phyloP scores from a whole-genome alignment of 768 basidiomycete genomes.

The Collybia nuda region DNA sequence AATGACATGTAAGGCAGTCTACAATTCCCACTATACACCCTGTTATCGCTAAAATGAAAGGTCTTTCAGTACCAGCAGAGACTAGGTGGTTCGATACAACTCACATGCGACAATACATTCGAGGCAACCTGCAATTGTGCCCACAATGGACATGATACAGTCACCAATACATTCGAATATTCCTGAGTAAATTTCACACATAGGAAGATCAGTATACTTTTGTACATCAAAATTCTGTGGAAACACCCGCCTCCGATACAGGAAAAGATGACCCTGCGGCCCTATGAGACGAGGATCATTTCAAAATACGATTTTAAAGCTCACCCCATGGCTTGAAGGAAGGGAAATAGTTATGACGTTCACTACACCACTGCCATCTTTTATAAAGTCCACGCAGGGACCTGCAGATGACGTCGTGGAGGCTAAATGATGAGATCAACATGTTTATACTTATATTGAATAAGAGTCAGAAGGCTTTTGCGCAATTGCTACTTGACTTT shows the following conservation, averaged over 20 bases:
- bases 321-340: conserved; percentile 9
- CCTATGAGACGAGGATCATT: neutral
- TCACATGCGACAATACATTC: conserved; percentile 47
- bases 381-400: neutral
- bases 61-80: neutral
- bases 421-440: too few species aligned
- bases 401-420: neutral
- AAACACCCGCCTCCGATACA: conserved; percentile 27
- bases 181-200: conserved; percentile 17
- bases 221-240: too few species aligned
- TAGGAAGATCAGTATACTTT: neutral
- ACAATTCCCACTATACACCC: conserved; percentile 35
- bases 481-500: too few species aligned
- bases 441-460: too few species aligned
- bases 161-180: conserved; percentile 45
- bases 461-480: too few species aligned
- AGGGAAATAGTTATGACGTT: neutral
- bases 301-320: neutral
- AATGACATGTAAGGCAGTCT: conserved; percentile 32
- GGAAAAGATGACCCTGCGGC: conserved; percentile 16
- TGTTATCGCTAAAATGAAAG: conserved; percentile 33
- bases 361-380: neutral
- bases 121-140: conserved; percentile 38
- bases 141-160: conserved; percentile 36
- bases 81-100: conserved; percentile 7